phyloP scores from a whole-genome alignment of 768 basidiomycete genomes.

The Phlebiopsis flavidoalba region DNA sequence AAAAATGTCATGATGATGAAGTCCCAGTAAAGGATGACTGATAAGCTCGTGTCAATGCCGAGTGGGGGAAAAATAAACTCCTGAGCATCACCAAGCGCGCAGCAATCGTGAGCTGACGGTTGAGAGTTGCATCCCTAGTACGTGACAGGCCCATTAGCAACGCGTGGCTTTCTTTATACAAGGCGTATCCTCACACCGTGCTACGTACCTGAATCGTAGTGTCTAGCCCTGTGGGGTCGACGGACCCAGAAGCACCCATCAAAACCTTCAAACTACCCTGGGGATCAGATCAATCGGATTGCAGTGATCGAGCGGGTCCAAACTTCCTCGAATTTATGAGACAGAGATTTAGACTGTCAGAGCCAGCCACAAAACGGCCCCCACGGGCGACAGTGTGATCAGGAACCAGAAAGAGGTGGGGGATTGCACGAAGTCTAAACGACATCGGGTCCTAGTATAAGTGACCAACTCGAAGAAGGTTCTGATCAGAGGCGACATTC shows the following conservation, averaged over 20 bases:
- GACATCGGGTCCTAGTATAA: not conserved
- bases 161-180: no score
- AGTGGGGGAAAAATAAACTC: not conserved
- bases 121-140: not conserved
- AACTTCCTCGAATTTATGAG: not conserved
- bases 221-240: not conserved
- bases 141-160: no score
- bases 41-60: not conserved
- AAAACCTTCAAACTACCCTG: not conserved
- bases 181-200: no score
- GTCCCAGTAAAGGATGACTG: conserved; percentile 2
- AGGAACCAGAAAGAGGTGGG: not conserved
- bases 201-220: not conserved
- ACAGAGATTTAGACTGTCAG: no score
- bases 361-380: no score
- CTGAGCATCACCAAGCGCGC: not conserved
- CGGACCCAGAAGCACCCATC: not conserved
- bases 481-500: not conserved
- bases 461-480: not conserved
- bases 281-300: not conserved
- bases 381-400: not conserved
- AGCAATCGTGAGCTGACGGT: not conserved
- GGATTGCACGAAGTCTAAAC: not conserved
- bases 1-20: conserved; percentile 1
- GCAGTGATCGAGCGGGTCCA: not conserved